phyloP scores from a whole-genome alignment of 2,329 filamentous ascomycete species.

The Ophidiomyces ophidiicola region DNA sequence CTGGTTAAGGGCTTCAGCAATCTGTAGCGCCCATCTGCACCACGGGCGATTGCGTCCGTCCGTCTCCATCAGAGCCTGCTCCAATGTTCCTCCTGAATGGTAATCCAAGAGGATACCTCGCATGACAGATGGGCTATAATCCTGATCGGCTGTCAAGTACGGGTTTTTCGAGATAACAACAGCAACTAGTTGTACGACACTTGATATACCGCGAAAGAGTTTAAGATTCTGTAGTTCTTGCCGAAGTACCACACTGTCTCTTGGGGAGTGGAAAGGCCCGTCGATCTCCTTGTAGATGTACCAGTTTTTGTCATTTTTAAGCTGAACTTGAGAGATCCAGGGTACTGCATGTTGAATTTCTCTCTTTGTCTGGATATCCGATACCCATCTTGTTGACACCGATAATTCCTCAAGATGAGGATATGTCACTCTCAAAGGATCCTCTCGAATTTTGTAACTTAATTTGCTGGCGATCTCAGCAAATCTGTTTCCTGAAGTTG shows the following conservation, averaged over 20 bases:
- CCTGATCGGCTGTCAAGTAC: not conserved
- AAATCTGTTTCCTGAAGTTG: slow-evolving; percentile 1
- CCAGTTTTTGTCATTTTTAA: not conserved
- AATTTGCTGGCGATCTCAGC: not conserved
- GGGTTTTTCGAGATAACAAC: slow-evolving; percentile 5
- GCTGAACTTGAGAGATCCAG: not conserved
- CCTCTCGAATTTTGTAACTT: slow-evolving; percentile 3
- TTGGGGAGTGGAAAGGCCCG: slow-evolving; percentile 8
- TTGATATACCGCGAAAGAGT: slow-evolving; percentile 1
- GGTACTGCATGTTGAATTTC: not conserved
- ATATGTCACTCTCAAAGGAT: slow-evolving; percentile 5
- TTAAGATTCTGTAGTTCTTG: slow-evolving; percentile 4
- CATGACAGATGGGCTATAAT: not conserved
- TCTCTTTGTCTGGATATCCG: slow-evolving; percentile 4
- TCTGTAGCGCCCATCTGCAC: slow-evolving; percentile 14
- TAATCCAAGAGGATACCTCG: slow-evolving; percentile 17
- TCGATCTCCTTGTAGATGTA: slow-evolving; percentile 10
- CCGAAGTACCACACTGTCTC: slow-evolving; percentile 4
- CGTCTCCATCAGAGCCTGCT: not conserved
- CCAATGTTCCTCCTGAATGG: slow-evolving; percentile 11
- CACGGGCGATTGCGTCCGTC: not conserved
- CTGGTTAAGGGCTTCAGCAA: slow-evolving; percentile 10
- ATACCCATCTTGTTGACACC: slow-evolving; percentile 4
- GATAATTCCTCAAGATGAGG: slow-evolving; percentile 9
- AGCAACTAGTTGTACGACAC: slow-evolving; percentile 2